Evolutionary conservation across 2,329 filamentous ascomycete species (phyloP).

Genomic region (Onygenales sp.): DNA sequence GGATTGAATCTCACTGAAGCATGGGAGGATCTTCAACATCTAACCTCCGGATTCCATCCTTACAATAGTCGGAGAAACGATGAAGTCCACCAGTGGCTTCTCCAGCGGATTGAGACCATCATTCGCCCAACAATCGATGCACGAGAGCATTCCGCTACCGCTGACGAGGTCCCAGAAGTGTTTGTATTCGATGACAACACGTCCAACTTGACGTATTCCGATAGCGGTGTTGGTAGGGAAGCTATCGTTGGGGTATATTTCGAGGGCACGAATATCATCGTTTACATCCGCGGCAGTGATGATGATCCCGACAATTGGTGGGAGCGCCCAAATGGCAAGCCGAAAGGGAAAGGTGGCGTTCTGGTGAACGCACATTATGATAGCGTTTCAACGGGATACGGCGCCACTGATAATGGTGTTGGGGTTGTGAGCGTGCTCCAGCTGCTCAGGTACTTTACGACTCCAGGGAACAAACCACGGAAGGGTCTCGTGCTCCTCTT

Average conservation of each 20-base stretch:
- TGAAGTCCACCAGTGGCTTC: conserved; percentile 64
- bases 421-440: conserved; percentile 81
- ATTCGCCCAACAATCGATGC: conserved; percentile 48
- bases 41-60: conserved; percentile 72
- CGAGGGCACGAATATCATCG: conserved; percentile 83
- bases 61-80: conserved; percentile 84
- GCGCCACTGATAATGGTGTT: conserved; percentile 88
- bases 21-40: conserved; percentile 69
- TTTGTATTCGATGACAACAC: conserved; percentile 69
- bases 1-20: conserved; percentile 77
- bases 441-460: conserved; percentile 76
- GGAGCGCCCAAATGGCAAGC: conserved; percentile 42
- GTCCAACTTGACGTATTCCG: conserved; percentile 67
- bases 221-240: conserved; percentile 29
- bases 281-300: conserved; percentile 76
- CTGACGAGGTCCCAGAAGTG: conserved; percentile 21
- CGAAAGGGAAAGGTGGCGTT: conserved; percentile 61
- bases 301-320: conserved; percentile 69
- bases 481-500: conserved; percentile 75
- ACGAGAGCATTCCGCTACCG: conserved; percentile 10
- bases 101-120: conserved; percentile 62
- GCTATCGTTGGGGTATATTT: conserved; percentile 61
- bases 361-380: conserved; percentile 94
- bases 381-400: conserved; percentile 82
- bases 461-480: conserved; percentile 59